Base-by-base conservation (phyloP, 2,329 filamentous ascomycete genomes). In the Botryotinia calthae region DNA sequence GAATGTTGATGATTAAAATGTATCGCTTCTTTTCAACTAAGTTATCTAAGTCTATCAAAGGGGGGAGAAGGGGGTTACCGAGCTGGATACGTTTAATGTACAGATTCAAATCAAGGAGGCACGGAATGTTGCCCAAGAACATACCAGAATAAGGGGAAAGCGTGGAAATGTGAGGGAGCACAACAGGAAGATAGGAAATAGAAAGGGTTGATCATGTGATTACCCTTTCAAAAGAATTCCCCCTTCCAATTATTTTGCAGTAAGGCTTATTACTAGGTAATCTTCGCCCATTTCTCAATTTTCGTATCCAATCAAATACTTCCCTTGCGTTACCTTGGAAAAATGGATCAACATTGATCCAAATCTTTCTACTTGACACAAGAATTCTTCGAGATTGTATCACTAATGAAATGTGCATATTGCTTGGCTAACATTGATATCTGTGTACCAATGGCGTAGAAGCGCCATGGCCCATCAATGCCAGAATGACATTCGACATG, bases 1-100 rank as follows among this genome's bases (percentile, higher is more conserved):
- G 76, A 78, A 79, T 79, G 77, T 51, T 72, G 71, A 64, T 63
- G 54, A 63, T 58, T 48, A 28, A n/a, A 31, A 64, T 59, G 44
- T 28, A 56, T 56, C 37, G 67, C 51, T 72, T 58, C 46, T 64
- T 71, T 58, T 46, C n/a, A 10, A 59, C 42, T 18, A 61, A 18
- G 42, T 46, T 20, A 10, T 51, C 42, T 18, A 61, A 18, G 42
- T 48, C 28, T 28, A 51, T n/a, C 54, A 28, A 48, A 34, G 54
- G 56, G 54, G 54, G 34, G 34, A 34, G 34, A 34, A 34, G 34
- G 34, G 34, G 42, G 54, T 61, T 31, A 42, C 31, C 25, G 63
- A 72, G 70, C 42, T 61, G 70, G 68, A 72, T 12, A 31, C 42
- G 42, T 72, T 72, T 12, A 18, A 44, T 68, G 54, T 70, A 61